Conservation (phyloP, 148 eudicot species). For the Gaultheria prostrata region DNA sequence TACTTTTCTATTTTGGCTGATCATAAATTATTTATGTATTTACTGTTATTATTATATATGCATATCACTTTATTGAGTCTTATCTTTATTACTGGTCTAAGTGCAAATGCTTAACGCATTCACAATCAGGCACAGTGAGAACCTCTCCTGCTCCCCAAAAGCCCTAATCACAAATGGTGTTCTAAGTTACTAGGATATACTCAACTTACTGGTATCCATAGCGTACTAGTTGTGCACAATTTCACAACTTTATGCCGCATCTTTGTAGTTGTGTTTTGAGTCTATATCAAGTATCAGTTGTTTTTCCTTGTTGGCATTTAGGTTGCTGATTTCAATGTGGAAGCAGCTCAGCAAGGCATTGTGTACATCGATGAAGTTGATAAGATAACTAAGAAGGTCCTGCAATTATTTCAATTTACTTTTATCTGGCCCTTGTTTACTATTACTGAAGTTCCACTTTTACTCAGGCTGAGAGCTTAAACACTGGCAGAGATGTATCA, state of each 20-base stretch:
- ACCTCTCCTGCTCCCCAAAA: not conserved
- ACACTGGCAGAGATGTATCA: slow-evolving; percentile 41
- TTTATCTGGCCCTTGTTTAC: not conserved
- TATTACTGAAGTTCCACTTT: not conserved
- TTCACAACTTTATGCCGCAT: not conserved
- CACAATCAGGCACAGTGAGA: not conserved
- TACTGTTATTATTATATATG: not conserved
- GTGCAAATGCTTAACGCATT: not conserved
- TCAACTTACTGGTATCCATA: not conserved
- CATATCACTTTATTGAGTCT: not conserved
- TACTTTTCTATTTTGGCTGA: not conserved
- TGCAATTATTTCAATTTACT: slow-evolving; percentile 16
- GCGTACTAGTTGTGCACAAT: not conserved
- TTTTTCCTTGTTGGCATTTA: slow-evolving; percentile 16
- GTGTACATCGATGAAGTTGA: slow-evolving; percentile 52
- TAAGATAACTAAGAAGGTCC: slow-evolving; percentile 42
- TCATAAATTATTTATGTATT: not conserved
- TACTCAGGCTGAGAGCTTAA: slow-evolving; percentile 38
- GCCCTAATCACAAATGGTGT: not conserved
- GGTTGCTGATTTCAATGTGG: slow-evolving; percentile 40
- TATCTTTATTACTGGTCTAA: not conserved
- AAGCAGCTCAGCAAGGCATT: slow-evolving; percentile 47
- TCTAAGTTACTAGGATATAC: not conserved
- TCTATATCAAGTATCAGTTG: not conserved
- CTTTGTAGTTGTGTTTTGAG: not conserved